These are phyloP conservation scores for Ceriops tagal DNA, from an alignment of 345 rosid genomes.

Conservation along the genomic window DNA sequence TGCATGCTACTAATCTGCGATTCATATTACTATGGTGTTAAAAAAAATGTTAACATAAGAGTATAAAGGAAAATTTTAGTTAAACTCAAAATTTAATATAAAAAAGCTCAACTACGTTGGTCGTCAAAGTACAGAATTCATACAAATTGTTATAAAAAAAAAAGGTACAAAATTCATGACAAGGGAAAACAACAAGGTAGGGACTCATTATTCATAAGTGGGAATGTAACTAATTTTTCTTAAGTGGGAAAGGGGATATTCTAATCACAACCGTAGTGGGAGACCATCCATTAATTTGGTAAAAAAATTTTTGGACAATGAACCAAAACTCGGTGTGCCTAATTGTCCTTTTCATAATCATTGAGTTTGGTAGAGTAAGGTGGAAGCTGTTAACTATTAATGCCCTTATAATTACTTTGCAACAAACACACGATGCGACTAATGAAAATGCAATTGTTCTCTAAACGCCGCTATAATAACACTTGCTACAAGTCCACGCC, in stretches of 20 bases:
- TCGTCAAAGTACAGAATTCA: neutral
- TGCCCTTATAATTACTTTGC: constrained; percentile 20
- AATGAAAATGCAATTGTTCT: constrained; percentile 1
- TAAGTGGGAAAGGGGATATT: constrained; percentile 26
- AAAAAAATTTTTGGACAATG: constrained; percentile 6
- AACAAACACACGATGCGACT: constrained; percentile 22
- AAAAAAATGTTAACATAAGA: too few species aligned
- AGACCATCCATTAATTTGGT: neutral
- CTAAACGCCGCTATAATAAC: constrained; percentile 1
- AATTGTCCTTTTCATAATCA: neutral
- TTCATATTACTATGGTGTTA: too few species aligned
- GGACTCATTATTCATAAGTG: neutral
- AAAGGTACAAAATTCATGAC: constrained; percentile 6
- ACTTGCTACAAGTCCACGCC: neutral
- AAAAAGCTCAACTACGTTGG: neutral
- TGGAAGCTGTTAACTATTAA: constrained; percentile 13
- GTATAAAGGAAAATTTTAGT: too few species aligned
- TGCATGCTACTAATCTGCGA: too few species aligned
- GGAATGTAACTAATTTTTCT: constrained; percentile 18
- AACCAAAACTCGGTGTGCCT: constrained; percentile 6
- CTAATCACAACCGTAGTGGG: neutral
- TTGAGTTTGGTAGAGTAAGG: constrained; percentile 1
- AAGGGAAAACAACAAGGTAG: constrained; percentile 10
- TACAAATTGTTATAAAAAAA: too few species aligned
- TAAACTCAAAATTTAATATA: neutral